Evolutionary conservation across 176 grass and related monocot genomes (phyloP), one percentile per base, ranked within the genome.

Genomic region (Chrysopogon serrulatus): DNA sequence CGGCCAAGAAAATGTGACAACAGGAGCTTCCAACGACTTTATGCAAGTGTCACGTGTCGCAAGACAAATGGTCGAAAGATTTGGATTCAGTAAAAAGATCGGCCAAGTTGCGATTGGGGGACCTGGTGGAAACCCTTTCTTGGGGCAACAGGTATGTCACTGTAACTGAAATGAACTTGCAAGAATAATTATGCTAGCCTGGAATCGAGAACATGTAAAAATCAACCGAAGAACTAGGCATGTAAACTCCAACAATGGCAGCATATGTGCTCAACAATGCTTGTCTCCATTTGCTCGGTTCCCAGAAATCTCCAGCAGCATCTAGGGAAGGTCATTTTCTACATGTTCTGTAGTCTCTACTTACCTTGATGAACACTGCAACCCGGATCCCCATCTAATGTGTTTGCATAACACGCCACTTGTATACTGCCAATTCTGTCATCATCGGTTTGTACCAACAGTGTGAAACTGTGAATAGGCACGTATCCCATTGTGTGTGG

Each of bases 51-150:
- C 93, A 34, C 89, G 96, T 37, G 96, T 99, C 7, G 96, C 96
- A 54, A 94, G 96, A 65, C 96, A 99, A 84, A 99, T 99, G 96
- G 96, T 99, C 5, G 96, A 99, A 84, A 87, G 96, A 79, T 96
- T 99, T 83, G 96, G 96, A 34, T 99, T 96, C 85, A 99, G 96
- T 73, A 99, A 99, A 71, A 99, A 96, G 60, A 99, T 98, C 0
- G 96, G 96, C 18, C 96, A 98, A 83, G 17, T 98, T 36, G 96
- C 96, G 0, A 98, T 98, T 9, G 96, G 96, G 28, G 91, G 93
- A 21, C 81, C 93, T 33, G 96, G 93, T 71, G 96, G 96, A n/a
- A 98, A 98, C 76, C 96, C 96, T 77, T 98, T 98, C 83, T 82
- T 99, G 84, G 96, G 96, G 24, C 96, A 99, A 82, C 96, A 98